These are phyloP conservation scores for Phellopilus nigrolimitatus DNA, from an alignment of 1,284 basidiomycete species.

Conservation along the genomic window DNA sequence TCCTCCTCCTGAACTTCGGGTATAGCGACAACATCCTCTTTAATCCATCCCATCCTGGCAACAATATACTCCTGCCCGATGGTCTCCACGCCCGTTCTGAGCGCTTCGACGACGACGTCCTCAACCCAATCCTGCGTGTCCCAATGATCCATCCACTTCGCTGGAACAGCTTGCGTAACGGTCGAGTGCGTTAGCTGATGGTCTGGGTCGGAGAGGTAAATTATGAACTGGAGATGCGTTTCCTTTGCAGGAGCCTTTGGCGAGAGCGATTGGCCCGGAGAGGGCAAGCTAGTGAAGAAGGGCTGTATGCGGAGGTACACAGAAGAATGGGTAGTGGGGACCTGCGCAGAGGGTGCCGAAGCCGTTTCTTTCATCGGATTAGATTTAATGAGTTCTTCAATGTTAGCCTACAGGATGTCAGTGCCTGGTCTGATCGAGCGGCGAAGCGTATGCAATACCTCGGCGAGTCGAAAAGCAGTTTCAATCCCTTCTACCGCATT, in stretches of 20 bases:
- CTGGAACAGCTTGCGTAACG: constrained; percentile 76
- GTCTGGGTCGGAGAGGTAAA: constrained; percentile 77
- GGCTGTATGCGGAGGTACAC: constrained; percentile 95
- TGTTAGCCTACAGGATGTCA: constrained; percentile 53
- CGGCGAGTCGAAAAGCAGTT: constrained; percentile 75
- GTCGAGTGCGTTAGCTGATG: constrained; percentile 76
- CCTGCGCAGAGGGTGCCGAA: constrained; percentile 42
- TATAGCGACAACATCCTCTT: constrained; percentile 26
- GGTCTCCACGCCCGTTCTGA: constrained; percentile 79
- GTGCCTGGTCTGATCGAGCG: constrained; percentile 1
- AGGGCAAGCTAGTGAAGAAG: constrained; percentile 58
- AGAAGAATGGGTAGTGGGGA: constrained; percentile 84
- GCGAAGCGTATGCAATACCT: constrained; percentile 40
- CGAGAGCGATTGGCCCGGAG: constrained; percentile 26
- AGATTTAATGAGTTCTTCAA: constrained; percentile 72
- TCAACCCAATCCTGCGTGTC: constrained; percentile 96
- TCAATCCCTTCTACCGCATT: constrained; percentile 83
- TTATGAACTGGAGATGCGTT: constrained; percentile 77
- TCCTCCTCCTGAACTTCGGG: constrained; percentile 23
- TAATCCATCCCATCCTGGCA: constrained; percentile 72
- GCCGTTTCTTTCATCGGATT: constrained; percentile 38
- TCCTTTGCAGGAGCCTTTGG: constrained; percentile 26
- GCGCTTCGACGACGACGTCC: constrained; percentile 81
- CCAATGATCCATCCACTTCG: constrained; percentile 80
- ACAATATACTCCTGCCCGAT: constrained; percentile 86